Evolutionary conservation across 2,329 filamentous ascomycete genomes (phyloP), one percentile per base, ranked within the genome.

Genomic region (Colletotrichum tamarilloi): DNA sequence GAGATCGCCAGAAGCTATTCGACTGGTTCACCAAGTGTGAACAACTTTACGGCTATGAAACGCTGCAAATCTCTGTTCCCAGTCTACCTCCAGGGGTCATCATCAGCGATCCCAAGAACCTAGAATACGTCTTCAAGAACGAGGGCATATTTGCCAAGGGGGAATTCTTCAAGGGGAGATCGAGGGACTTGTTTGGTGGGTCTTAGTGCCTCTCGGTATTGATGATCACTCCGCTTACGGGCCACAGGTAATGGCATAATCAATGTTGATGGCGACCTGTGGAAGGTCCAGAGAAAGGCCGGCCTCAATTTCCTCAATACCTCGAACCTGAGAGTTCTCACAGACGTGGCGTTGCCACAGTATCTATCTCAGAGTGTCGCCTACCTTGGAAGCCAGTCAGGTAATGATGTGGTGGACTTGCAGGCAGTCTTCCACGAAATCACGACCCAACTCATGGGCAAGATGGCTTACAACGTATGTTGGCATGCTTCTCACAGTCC

Each of bases 371-470:
- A 85, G 42, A 86, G 83, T 28, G 77, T 88, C 5, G 72, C 77
- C 0, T 62, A 76, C 1, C 81, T 92, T 4, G 76, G 81, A 64
- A 63, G 76, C 0, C 79, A 76, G 2, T 78, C 78, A 0, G 77
- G 78, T 2, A 77, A 74, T 0, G 77, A 77, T 1, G 76, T 72
- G 0, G 81, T 91, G 1, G 89, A 93, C 77, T 79, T 93, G 60
- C 89, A 92, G 76, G 83, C 81, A n/a, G 82, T 90, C 2, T 88
- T 92, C 58, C 89, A 91, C 66, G 90, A 92, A 77, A 86, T 92
- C 58, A 93, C 91, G 1, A 92, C 90, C 26, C 86, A 90, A 71
- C 78, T 92, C 28, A 92, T 93, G 88, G 91, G 91, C n/a, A 86
- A 87, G 74, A 91, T 92, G 88, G 91, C 91, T 16, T 93, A 92